Base-by-base conservation (phyloP, 116 monocot species). In the Zostera marina region DNA sequence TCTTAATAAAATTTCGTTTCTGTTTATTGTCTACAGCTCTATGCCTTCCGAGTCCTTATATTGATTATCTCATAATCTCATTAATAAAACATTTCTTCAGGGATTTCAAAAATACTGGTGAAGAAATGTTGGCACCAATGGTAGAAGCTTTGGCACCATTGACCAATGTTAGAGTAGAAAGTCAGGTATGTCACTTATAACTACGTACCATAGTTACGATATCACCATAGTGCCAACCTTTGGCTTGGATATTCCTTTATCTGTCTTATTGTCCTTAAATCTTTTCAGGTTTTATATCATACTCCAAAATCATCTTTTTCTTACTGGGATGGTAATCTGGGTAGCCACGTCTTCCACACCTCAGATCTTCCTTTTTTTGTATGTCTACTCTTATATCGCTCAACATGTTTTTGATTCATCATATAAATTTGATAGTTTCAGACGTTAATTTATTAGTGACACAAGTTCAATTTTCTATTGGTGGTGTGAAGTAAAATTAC, bases 341-440 rank as follows among this genome's bases (percentile, higher is more conserved):
- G 45, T 17, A 64, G 71, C 62, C 68, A 84, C 44, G 64, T 73
- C 14, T 84, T 85, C 58, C 75, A 76, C 43, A 69, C 55, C 5
- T 66, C 56, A 56, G 94, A 88, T 75, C 84, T 94, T 71, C 94
- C 94, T 71, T 94, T 94, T 75, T 88, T 94, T 84, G 94, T 94
- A 94, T 64, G 85, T 73, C 22, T 14, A 19, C 22, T 11, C 20
- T 17, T 20, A 15, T 49, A 9, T 49, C 20, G 5, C 0, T 49
- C 20, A 8, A 16, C 7, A 20, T 9, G 9, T 49, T 49, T 49
- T 49, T 20, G 5, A 1, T 20, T 49, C 8, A 17, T 49, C 49
- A 17, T 49, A 8, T 49, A 3, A 8, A 49, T 49, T 49, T 47
- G n/a, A 16, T 49, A 9, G 49, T 49, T 49, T 20, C 19, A 49